These are phyloP conservation scores for Wickerhamiella azymoides DNA, from an alignment of 805 yeast species.

Conservation along the genomic window DNA sequence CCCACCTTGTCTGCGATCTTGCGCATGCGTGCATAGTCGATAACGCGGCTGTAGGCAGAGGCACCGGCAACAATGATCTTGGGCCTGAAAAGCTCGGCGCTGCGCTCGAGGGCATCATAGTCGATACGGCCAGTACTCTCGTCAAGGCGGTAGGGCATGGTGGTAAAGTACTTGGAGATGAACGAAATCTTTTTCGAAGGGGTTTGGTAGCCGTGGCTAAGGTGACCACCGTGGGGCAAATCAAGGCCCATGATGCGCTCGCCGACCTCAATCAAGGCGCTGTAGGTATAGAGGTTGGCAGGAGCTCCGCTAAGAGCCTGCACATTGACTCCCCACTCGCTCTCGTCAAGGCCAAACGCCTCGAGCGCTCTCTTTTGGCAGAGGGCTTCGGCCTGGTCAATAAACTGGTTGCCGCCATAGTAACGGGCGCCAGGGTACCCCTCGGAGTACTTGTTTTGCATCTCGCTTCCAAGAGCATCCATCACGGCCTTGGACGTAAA, in stretches of 20 bases:
- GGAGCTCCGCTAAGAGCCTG: conserved; percentile 95
- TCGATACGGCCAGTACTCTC: conserved; percentile 81
- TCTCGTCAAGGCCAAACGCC: conserved; percentile 63
- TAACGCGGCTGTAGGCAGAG: conserved; percentile 82
- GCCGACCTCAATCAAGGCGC: conserved; percentile 75
- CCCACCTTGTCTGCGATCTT: conserved; percentile 86
- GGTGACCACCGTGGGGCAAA: conserved; percentile 96
- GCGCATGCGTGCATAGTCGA: conserved; percentile 83
- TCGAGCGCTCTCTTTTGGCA: conserved; percentile 87
- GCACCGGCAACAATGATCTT: conserved; percentile 94
- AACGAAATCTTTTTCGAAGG: conserved; percentile 77
- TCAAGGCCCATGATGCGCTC: conserved; percentile 96
- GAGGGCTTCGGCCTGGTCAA: conserved; percentile 76
- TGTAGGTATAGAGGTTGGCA: conserved; percentile 85
- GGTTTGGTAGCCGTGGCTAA: conserved; percentile 94
- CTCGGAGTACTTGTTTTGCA: conserved; percentile 96
- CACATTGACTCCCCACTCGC: conserved; percentile 93
- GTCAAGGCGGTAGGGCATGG: conserved; percentile 92
- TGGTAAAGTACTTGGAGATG: conserved; percentile 87
- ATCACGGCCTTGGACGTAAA: conserved; percentile 91
- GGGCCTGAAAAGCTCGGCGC: conserved; percentile 81
- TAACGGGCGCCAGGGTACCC: conserved; percentile 97
- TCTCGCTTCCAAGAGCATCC: conserved; percentile 87
- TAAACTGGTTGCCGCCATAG: conserved; percentile 94
- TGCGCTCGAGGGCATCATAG: conserved; percentile 73